Conservation (phyloP, 2,329 filamentous ascomycete species). For the Fusarium lateritium region DNA sequence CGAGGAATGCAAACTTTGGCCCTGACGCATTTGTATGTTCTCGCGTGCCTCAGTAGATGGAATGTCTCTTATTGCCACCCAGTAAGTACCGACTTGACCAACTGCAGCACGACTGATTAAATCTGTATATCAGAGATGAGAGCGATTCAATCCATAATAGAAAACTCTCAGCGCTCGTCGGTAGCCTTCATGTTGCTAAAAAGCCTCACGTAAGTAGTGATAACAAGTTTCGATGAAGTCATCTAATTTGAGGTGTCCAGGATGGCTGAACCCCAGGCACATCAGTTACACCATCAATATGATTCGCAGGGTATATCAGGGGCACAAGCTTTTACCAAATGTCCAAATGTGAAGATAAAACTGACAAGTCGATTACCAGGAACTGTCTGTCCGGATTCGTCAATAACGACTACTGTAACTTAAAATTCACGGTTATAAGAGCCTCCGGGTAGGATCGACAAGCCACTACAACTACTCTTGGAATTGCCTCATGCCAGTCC, state of each 20-base stretch:
- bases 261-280: background rate
- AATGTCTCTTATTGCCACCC: fast-evolving
- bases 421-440: background rate
- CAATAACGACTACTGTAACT: background rate
- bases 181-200: no score
- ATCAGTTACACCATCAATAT: background rate
- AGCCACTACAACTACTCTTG: background rate
- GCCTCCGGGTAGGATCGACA: conserved; percentile 4
- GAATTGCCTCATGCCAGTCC: conserved; percentile 21
- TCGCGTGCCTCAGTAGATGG: background rate
- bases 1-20: background rate
- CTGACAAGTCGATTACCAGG: background rate
- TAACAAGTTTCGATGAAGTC: background rate
- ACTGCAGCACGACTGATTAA: no score
- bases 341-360: background rate
- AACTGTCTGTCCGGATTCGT: background rate
- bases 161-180: no score
- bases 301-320: background rate
- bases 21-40: fast-evolving
- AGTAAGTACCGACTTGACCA: background rate
- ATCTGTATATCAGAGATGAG: background rate
- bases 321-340: background rate
- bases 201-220: no score
- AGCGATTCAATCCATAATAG: no score
- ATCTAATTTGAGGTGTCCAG: background rate